These are phyloP conservation scores for Torulaspora maleeae DNA, from an alignment of 805 yeast genomes.

Conservation along the genomic window DNA sequence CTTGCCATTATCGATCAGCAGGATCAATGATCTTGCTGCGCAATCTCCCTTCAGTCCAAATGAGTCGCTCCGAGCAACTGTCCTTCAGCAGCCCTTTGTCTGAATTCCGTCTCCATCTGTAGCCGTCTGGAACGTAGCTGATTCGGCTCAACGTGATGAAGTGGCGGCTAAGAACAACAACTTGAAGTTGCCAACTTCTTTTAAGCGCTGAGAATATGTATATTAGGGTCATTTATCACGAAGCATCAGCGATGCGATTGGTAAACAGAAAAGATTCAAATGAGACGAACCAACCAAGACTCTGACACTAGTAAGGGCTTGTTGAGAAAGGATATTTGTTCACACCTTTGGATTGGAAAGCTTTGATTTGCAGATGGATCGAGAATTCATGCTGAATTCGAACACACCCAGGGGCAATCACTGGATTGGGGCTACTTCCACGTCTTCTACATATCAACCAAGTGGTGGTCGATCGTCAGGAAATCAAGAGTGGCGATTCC, in stretches of 20 bases:
- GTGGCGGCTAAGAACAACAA: no score
- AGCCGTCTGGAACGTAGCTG: no score
- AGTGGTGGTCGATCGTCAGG: constrained; percentile 3
- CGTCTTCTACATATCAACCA: constrained; percentile 13
- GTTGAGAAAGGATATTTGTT: neutral
- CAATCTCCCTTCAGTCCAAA: no score
- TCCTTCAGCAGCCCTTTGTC: no score
- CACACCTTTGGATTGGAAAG: neutral
- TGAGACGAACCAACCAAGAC: neutral
- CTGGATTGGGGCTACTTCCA: constrained; percentile 26
- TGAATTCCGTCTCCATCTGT: no score
- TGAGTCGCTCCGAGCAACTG: no score
- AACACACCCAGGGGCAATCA: constrained; percentile 32
- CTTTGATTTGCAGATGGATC: constrained; percentile 8
- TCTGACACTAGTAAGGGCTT: neutral
- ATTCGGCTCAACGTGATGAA: no score
- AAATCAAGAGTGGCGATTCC: constrained; percentile 16
- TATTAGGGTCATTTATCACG: neutral
- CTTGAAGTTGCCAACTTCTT: neutral
- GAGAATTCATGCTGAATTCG: constrained; percentile 11
- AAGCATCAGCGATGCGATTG: neutral
- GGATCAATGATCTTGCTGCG: no score
- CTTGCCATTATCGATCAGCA: no score
- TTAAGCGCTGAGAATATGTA: neutral
- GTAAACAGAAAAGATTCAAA: constrained; percentile 6